Evolutionary conservation across 1,284 basidiomycete species (phyloP).

Genomic region (Leccinum solheimii): DNA sequence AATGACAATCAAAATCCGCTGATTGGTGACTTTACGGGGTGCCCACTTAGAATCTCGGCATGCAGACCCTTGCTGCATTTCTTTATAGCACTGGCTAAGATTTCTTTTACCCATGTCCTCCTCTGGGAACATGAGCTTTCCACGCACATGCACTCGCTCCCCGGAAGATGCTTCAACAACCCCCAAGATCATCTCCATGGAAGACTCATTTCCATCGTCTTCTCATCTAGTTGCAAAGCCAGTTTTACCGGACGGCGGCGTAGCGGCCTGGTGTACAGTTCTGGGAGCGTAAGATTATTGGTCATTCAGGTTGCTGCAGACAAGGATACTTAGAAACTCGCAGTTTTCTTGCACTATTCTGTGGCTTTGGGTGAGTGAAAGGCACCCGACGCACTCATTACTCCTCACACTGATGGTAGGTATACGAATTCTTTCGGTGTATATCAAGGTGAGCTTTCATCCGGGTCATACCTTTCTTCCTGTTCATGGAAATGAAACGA

Average conservation of each 20-base stretch:
- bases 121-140: background rate
- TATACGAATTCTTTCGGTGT: conserved; percentile 32
- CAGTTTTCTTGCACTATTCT: conserved; percentile 33
- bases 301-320: background rate
- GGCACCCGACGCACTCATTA: background rate
- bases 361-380: conserved; percentile 27
- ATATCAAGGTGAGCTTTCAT: conserved; percentile 34
- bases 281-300: conserved; percentile 26
- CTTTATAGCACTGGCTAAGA: background rate
- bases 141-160: background rate
- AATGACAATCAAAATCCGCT: background rate
- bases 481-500: conserved; percentile 1
- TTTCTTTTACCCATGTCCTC: background rate
- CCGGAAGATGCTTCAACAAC: background rate
- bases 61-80: background rate
- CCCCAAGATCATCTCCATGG: background rate
- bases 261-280: conserved; percentile 32
- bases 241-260: conserved; percentile 27
- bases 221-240: background rate
- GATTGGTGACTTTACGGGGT: background rate
- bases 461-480: background rate
- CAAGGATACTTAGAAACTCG: background rate
- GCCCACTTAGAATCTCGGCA: background rate
- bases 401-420: conserved; percentile 7
- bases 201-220: background rate